Percentiles rank a stretch among this genome's conserved stretches.
Conservation (phyloP, 2,329 filamentous ascomycete genomes). For the Monilinia polystroma region DNA sequence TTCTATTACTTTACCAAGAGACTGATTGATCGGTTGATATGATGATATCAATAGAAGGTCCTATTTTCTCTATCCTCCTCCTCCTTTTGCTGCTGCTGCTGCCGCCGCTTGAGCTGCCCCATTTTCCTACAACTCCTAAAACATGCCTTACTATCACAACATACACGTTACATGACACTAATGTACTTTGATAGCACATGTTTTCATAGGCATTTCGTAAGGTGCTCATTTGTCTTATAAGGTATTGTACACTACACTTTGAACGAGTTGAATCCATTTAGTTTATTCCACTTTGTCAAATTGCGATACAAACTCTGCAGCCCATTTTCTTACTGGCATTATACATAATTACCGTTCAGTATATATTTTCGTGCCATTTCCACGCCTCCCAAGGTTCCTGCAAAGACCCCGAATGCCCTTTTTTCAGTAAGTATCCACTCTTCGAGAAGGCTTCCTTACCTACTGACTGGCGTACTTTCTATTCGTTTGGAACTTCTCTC, state of each 20-base stretch:
- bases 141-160: slow-evolving; percentile 7
- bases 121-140: slow-evolving; percentile 3
- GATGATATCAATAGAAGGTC: no score
- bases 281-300: neutral
- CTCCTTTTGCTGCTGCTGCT: neutral
- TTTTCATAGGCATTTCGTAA: neutral
- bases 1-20: no score
- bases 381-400: slow-evolving; percentile 1
- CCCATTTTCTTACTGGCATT: slow-evolving; percentile 6
- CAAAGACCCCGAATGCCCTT: slow-evolving; percentile 1
- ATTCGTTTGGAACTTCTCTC: neutral
- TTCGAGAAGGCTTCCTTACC: neutral
- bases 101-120: neutral
- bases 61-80: neutral
- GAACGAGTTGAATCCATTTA: neutral
- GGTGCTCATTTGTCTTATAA: neutral
- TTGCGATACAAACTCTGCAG: slow-evolving; percentile 7
- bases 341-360: neutral
- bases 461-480: neutral
- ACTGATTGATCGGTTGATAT: no score
- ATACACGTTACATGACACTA: slow-evolving; percentile 17
- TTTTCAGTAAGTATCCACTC: neutral
- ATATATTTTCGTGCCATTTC: neutral
- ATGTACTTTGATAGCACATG: slow-evolving; percentile 7
- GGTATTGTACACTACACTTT: neutral